These are phyloP conservation scores for Tulasnella calospora DNA, from an alignment of 768 basidiomycete species.

Conservation along the genomic window DNA sequence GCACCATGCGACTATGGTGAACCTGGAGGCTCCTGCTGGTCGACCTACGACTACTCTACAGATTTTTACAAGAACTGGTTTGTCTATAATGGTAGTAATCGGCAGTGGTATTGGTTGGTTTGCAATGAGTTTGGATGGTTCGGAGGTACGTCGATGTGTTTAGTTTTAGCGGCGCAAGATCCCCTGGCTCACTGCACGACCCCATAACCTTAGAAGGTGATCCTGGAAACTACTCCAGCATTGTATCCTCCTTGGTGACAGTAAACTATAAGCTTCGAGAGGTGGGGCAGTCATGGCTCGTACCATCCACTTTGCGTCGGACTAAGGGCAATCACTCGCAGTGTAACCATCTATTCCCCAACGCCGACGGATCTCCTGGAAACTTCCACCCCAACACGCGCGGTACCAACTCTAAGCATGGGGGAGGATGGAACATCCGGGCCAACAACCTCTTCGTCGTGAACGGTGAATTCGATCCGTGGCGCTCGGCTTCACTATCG, in stretches of 20 bases:
- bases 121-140: conserved; percentile 9
- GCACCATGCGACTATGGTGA: background rate
- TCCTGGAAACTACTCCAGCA: conserved; percentile 14
- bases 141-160: background rate
- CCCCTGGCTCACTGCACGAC: background rate
- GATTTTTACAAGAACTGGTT: background rate
- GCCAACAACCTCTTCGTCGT: conserved; percentile 14
- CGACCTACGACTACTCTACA: background rate
- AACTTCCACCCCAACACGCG: background rate
- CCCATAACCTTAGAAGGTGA: background rate
- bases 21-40: background rate
- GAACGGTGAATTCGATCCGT: conserved; percentile 26
- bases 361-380: background rate
- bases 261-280: background rate
- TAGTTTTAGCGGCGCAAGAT: background rate
- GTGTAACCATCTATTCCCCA: conserved; percentile 21
- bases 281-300: background rate
- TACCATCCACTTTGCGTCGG: background rate
- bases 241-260: conserved; percentile 8
- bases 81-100: background rate
- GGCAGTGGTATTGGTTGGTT: conserved; percentile 12
- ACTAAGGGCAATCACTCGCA: too few relatives aligned
- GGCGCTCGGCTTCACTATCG: conserved; percentile 23
- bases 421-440: conserved; percentile 22
- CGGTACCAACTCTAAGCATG: background rate